Conservation (phyloP, 2,329 filamentous ascomycete genomes). For the Monosporascus sp. region DNA sequence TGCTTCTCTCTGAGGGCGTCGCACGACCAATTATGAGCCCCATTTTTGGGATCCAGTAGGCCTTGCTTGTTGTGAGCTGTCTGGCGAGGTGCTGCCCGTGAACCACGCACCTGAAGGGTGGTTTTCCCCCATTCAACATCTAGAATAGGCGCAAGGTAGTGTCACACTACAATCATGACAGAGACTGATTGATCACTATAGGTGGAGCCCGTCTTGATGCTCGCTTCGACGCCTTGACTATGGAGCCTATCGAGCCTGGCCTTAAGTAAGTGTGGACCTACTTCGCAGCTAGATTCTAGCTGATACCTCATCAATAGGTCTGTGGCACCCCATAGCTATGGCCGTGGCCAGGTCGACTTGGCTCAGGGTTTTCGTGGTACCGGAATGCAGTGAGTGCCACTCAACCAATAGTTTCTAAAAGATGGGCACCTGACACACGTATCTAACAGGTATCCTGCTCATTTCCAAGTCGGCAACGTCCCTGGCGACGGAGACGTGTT, state of each 20-base stretch:
- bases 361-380: neutral
- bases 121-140: too few species aligned
- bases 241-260: neutral
- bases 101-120: too few species aligned
- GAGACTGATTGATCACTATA: neutral
- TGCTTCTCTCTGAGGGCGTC: too few species aligned
- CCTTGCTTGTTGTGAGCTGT: too few species aligned
- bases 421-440: neutral
- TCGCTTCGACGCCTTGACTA: neutral
- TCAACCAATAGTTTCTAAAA: too few species aligned
- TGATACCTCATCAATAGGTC: neutral
- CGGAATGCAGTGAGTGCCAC: neutral
- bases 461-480: conserved; percentile 11
- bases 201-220: neutral
- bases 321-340: neutral
- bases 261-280: neutral
- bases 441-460: conserved; percentile 1
- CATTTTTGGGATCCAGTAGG: too few species aligned
- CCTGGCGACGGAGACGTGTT: conserved; percentile 15
- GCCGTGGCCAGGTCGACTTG: neutral
- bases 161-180: neutral
- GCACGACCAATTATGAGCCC: too few species aligned
- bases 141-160: too few species aligned
- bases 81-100: too few species aligned
- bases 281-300: neutral